Conservation (phyloP, 805 yeast genomes). For the Clavispora santaluciae region DNA sequence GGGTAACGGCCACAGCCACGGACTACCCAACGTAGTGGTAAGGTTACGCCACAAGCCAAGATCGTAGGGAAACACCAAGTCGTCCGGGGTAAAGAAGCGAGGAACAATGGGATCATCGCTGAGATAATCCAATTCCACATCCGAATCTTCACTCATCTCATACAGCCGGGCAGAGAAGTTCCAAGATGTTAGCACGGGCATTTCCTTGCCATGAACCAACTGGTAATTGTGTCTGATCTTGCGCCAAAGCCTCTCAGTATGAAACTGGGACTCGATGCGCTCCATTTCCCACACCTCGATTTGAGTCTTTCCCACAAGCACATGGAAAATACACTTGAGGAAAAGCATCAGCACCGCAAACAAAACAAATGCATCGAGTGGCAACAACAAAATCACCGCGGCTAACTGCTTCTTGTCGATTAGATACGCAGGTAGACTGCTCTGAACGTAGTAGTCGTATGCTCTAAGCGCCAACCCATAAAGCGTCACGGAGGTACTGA, state of each 20-base stretch:
- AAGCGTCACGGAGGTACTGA: slow-evolving; percentile 46
- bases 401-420: slow-evolving; percentile 48
- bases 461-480: slow-evolving; percentile 39
- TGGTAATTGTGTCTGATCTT: slow-evolving; percentile 43
- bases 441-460: slow-evolving; percentile 39
- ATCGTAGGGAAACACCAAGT: slow-evolving; percentile 81
- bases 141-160: slow-evolving; percentile 8
- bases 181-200: slow-evolving; percentile 49
- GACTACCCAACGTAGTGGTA: slow-evolving; percentile 53
- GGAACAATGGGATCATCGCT: slow-evolving; percentile 23
- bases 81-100: slow-evolving; percentile 48
- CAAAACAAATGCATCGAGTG: slow-evolving; percentile 55
- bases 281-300: slow-evolving; percentile 93
- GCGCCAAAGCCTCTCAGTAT: slow-evolving; percentile 50
- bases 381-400: slow-evolving; percentile 49
- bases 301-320: slow-evolving; percentile 71
- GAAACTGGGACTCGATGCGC: slow-evolving; percentile 63
- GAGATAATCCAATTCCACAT: slow-evolving; percentile 5
- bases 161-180: slow-evolving; percentile 19
- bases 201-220: slow-evolving; percentile 32
- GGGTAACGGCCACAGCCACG: slow-evolving; percentile 65
- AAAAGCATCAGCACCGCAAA: slow-evolving; percentile 56
- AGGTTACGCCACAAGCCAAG: slow-evolving; percentile 56
- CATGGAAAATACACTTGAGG: slow-evolving; percentile 54
- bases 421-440: slow-evolving; percentile 53